Percentiles rank a stretch among this genome's conserved stretches.
Conservation (phyloP, 345 rosid species). For the Acer campestre region DNA sequence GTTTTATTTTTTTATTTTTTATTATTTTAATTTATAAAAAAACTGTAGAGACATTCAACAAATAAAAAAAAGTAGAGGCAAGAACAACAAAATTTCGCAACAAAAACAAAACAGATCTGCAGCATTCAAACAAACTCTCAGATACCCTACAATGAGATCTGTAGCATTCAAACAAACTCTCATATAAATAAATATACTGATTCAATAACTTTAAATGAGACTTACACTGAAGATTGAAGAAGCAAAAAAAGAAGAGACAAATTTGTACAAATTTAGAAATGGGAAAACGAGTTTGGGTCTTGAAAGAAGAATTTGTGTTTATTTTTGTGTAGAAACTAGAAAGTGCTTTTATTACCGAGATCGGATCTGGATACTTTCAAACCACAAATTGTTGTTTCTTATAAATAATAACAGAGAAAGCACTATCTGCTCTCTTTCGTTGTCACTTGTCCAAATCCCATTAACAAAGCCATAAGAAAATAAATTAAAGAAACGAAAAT, state of each 20-base stretch:
- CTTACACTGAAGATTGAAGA: background rate
- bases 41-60: background rate
- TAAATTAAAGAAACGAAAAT: too few species aligned
- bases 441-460: background rate
- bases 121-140: background rate
- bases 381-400: background rate
- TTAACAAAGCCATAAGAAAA: too few species aligned
- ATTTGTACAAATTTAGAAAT: background rate
- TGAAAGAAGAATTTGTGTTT: background rate
- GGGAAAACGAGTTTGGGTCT: background rate
- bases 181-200: background rate
- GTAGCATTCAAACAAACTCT: too few species aligned
- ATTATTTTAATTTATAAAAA: too few species aligned
- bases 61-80: background rate
- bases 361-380: conserved; percentile 5
- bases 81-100: background rate
- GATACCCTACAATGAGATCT: too few species aligned
- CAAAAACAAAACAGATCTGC: conserved; percentile 5
- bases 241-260: background rate
- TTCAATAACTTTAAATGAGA: background rate
- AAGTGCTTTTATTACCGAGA: background rate
- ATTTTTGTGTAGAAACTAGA: too few species aligned
- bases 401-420: background rate
- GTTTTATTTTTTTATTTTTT: too few species aligned
- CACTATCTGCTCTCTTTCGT: background rate